A percentile compares a stretch with the other conserved stretches of the same genome.
phyloP scores from a whole-genome alignment of 2,329 filamentous ascomycete genomes.

The Juglanconis sp. region DNA sequence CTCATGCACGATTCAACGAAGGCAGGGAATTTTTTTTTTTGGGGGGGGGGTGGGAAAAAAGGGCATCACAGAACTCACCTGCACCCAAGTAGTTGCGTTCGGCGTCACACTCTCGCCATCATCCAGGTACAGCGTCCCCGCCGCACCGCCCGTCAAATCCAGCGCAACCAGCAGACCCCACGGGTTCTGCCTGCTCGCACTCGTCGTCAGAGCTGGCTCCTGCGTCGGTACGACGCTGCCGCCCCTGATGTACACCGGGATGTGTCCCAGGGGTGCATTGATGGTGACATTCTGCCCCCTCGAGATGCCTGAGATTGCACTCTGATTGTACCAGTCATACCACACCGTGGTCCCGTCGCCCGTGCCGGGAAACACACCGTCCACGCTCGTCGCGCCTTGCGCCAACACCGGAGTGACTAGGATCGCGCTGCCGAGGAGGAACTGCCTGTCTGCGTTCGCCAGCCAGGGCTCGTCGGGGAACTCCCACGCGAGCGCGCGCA shows the following conservation, averaged over 20 bases:
- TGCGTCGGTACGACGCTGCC: slow-evolving; percentile 66
- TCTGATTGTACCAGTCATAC: slow-evolving; percentile 79
- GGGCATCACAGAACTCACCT: slow-evolving; percentile 29
- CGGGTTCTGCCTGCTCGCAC: slow-evolving; percentile 57
- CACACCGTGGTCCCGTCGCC: slow-evolving; percentile 54
- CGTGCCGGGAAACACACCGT: slow-evolving; percentile 68
- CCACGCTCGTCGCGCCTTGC: slow-evolving; percentile 58
- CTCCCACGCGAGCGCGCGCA: slow-evolving; percentile 72
- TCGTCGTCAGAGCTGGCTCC: slow-evolving; percentile 64
- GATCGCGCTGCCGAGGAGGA: slow-evolving; percentile 64
- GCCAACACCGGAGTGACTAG: slow-evolving; percentile 66
- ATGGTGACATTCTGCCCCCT: slow-evolving; percentile 39
- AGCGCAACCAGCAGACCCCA: slow-evolving; percentile 68
- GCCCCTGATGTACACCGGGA: slow-evolving; percentile 69
- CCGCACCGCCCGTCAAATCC: slow-evolving; percentile 50
- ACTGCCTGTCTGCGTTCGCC: slow-evolving; percentile 65
- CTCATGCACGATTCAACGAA: not conserved
- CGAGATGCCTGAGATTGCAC: slow-evolving; percentile 39
- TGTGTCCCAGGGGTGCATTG: slow-evolving; percentile 57
- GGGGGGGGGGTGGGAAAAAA: not conserved
- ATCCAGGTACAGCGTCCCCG: slow-evolving; percentile 66
- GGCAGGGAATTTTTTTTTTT: not conserved
- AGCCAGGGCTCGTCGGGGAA: slow-evolving; percentile 69
- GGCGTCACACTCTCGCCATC: slow-evolving; percentile 67
- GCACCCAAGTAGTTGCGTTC: slow-evolving; percentile 51